Evolutionary conservation across 2,329 filamentous ascomycete genomes (phyloP), one percentile per base, ranked within the genome.

Genomic region (Cryphonectria carpinicola): DNA sequence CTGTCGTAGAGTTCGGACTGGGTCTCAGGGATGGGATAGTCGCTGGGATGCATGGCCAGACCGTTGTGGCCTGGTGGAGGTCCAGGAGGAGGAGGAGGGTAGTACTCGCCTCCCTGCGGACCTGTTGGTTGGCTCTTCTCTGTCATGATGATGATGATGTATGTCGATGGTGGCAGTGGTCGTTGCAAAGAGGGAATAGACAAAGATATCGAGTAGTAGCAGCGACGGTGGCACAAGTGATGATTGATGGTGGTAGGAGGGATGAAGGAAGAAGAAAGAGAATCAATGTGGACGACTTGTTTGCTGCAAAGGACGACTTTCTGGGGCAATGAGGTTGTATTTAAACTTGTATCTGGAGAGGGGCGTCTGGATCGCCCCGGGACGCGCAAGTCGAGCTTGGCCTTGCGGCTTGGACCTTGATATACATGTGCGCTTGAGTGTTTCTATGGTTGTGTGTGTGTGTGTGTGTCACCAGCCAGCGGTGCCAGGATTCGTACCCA

Each of bases 21-120:
- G 68, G 76, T 76, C 46, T 78, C 76, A 25, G 75, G 76, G 49
- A 76, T 68, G 14, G 76, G 76, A 3, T 69, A 74, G 61, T 76
- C 75, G 70, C 75, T 73, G 28, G 76, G 49, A 54, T 78, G 77
- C 65, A 73, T 74, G 19, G 74, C 71, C n/a, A 73, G 68, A 11
- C 70, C 63, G 28, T 71, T 73, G 7, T 76, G 74, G 70, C 66
- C 65, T 4, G 76, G 76, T 4, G 76, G 76, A 19, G 76, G 75
- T 1, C 75, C 76, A 0, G 77, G 74, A 37, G 77, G 77, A 22
- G 76, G 77, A 52, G 76, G 76, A 1, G 77, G 76, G 58, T 77
- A 76, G 58, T 72, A 70, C 17, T 73, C 67, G 37, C 72, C 67
- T 43, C 60, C 63, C 61, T 63, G 54, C 1, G 66, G 71, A 25